A percentile compares a stretch with the other conserved stretches of the same genome.
These are phyloP conservation scores for Colletotrichum sp. DNA, from an alignment of 2,329 filamentous ascomycete genomes.

Conservation along the genomic window DNA sequence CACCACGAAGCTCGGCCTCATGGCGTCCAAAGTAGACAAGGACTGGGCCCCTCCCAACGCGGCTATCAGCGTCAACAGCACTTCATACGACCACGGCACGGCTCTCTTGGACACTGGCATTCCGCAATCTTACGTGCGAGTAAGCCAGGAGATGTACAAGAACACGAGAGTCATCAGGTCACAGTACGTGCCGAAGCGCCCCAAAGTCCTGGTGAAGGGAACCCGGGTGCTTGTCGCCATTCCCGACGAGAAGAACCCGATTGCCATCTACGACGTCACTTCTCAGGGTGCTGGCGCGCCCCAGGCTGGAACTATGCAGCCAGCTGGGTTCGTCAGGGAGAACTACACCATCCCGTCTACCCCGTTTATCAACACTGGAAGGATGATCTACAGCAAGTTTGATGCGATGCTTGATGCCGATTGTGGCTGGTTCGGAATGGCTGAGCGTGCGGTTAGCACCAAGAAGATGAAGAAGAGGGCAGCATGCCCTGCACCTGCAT, in stretches of 20 bases:
- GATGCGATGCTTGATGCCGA: not conserved
- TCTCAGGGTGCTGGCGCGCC: not conserved
- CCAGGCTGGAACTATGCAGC: not conserved
- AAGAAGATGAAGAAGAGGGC: not conserved
- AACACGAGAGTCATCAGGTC: not conserved
- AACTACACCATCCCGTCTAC: not conserved
- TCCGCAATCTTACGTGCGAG: not conserved
- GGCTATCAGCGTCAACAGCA: not conserved
- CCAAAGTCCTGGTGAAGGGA: not conserved
- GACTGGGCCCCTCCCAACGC: constrained; percentile 2
- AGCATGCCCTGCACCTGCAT: not conserved
- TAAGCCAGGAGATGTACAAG: not conserved
- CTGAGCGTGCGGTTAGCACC: not conserved
- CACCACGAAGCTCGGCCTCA: not conserved
- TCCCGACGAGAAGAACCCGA: not conserved
- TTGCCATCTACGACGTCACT: not conserved
- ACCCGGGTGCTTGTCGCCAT: not conserved
- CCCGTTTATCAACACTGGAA: not conserved
- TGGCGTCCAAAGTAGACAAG: too few species aligned
- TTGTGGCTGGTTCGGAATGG: not conserved
- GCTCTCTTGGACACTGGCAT: constrained; percentile 3
- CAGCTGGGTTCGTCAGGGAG: not conserved
- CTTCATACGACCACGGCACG: not conserved
- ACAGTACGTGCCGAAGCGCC: not conserved
- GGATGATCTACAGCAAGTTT: not conserved